Base-by-base conservation (phyloP, 1,284 basidiomycete genomes). In the Boletellus sp. region DNA sequence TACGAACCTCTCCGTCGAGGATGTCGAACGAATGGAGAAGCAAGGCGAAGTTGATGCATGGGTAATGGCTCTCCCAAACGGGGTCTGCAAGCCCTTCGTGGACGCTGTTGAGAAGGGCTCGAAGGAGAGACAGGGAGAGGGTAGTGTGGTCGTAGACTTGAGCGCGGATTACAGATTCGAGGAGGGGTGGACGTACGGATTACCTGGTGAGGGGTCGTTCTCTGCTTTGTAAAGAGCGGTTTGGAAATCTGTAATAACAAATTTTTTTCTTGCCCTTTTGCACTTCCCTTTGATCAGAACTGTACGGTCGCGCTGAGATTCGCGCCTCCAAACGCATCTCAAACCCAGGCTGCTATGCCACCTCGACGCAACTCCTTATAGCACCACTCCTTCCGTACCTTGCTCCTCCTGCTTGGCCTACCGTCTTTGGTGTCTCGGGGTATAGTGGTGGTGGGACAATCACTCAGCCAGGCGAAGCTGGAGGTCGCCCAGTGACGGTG, bases 1-100 rank as follows among this genome's bases (percentile, higher is more conserved):
- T 74, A 83, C 83, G 53, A 92, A 95, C 71, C 78, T 97, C 16
- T 87, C 85, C 0, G 68, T 79, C 2, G 72, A 79, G 56, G 90
- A 95, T 59, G 88, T 97, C 10, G 83, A 91, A 68, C 76, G 75
- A 65, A 91, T 97, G 85, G 94, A 95, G 71, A 85, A 87, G 71
- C 77, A 83, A 51, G 87, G 89, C 22, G 88, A 89, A 64, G 91
- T 97, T 19, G 94, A 97, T 66, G 94, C 92, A 11, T 97, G 94
- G 93, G 83, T 99, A 53, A 96, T 97, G 92, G 96, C 96, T 1
- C 81, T 99, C 40, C 96, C 96, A 30, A 99, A 99, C 64, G 97
- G 96, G 16, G 83, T 95, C 26, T 93, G 93, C 77, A 96, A 96
- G 74, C 94, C 95, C 0, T 99, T 97, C 65, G 94, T 99, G 18